These are phyloP conservation scores for Yarrowia keelungensis DNA, from an alignment of 805 yeast genomes.

Conservation along the genomic window DNA sequence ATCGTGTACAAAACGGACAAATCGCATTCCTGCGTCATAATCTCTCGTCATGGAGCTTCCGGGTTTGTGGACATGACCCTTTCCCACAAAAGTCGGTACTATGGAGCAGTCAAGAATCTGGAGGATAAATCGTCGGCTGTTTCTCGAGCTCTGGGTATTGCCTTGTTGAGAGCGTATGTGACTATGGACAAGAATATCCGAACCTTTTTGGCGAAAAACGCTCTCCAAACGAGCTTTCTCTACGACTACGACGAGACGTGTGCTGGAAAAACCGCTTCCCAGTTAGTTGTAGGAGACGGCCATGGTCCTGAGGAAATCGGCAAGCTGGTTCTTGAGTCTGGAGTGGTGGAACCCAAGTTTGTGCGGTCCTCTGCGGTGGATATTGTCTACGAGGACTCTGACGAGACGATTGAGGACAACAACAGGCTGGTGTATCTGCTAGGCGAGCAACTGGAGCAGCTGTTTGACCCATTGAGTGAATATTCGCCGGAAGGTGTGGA, in stretches of 20 bases:
- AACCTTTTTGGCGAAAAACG: conserved; percentile 31
- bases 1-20: conserved; percentile 47
- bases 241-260: conserved; percentile 77
- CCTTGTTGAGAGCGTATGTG: conserved; percentile 71
- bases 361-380: conserved; percentile 68
- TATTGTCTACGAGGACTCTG: conserved; percentile 69
- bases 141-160: conserved; percentile 76
- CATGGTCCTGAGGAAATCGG: conserved; percentile 67
- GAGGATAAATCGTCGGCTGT: conserved; percentile 62
- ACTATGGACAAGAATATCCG: conserved; percentile 54
- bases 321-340: conserved; percentile 58
- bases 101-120: conserved; percentile 79
- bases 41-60: conserved; percentile 65
- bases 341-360: conserved; percentile 60
- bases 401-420: conserved; percentile 64
- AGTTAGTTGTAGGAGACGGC: conserved; percentile 62
- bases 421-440: conserved; percentile 75
- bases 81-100: conserved; percentile 67
- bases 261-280: conserved; percentile 80
- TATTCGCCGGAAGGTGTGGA: conserved; percentile 91
- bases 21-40: conserved; percentile 46
- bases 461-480: conserved; percentile 88
- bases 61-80: conserved; percentile 65
- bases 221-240: conserved; percentile 17
- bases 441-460: conserved; percentile 85